Percentiles rank a stretch among this genome's conserved stretches.
Conservation (phyloP, 202 grass and related monocot species). For the Elaeis oleifera region DNA sequence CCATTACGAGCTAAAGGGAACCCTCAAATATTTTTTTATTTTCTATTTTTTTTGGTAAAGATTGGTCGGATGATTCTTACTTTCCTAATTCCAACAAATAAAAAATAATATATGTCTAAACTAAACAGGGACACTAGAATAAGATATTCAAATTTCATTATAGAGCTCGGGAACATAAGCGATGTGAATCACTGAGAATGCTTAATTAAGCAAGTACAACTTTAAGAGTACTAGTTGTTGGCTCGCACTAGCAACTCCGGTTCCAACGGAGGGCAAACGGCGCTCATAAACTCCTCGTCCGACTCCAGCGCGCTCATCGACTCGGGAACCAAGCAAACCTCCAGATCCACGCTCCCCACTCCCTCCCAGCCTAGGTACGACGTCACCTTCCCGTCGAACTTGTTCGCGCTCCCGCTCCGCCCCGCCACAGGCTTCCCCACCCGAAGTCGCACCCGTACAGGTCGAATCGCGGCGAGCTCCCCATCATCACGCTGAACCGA, state of each 20-base stretch:
- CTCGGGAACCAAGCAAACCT: constrained; percentile 35
- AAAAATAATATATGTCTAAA: too few relatives aligned
- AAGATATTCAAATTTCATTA: too few relatives aligned
- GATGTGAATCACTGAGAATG: too few relatives aligned
- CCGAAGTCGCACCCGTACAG: constrained; percentile 43
- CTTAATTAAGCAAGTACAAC: too few relatives aligned
- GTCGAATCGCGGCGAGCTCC: constrained; percentile 54
- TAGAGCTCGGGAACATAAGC: too few relatives aligned
- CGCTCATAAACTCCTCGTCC: constrained; percentile 50
- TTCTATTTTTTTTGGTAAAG: too few relatives aligned
- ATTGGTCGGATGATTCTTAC: too few relatives aligned
- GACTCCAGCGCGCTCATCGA: constrained; percentile 36
- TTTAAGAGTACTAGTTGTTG: too few relatives aligned
- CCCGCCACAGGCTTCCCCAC: constrained; percentile 16
- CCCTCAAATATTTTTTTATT: too few relatives aligned
- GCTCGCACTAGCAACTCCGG: background rate
- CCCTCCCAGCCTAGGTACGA: constrained; percentile 38
- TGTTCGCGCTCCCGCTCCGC: constrained; percentile 50
- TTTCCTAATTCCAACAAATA: too few relatives aligned
- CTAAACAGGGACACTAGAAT: too few relatives aligned
- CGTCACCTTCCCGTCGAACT: constrained; percentile 50
- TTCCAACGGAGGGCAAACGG: constrained; percentile 19
- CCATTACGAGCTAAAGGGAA: too few relatives aligned
- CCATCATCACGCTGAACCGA: constrained; percentile 25
- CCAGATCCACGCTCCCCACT: constrained; percentile 41